Base-by-base conservation (phyloP, 192 early-diverging fungal species). In the Lunasporangiospora selenospora region DNA sequence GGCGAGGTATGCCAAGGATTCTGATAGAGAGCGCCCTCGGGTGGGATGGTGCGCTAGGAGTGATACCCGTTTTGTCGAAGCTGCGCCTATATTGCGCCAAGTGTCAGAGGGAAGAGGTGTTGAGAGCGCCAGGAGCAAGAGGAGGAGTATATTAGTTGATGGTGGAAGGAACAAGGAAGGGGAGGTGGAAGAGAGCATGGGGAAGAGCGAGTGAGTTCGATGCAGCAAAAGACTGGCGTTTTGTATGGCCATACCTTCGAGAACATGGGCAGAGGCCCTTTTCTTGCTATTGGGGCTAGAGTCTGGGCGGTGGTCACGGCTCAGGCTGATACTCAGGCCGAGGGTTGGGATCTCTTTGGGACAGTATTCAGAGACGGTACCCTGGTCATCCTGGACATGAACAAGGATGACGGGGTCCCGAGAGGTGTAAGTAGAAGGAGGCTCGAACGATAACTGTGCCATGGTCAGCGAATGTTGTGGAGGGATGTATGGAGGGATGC, bases 211-310 rank as follows among this genome's bases (percentile, higher is more conserved):
- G 27, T 4, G 13, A n/a, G n/a, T n/a, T n/a, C n/a, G n/a, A n/a
- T n/a, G n/a, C n/a, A n/a, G n/a, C n/a, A n/a, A n/a, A n/a, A n/a
- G n/a, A n/a, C n/a, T n/a, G n/a, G n/a, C n/a, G n/a, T n/a, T n/a
- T n/a, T n/a, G n/a, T n/a, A n/a, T n/a, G n/a, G n/a, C n/a, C 26
- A 16, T 65, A 66, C 64, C 64, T 66, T 66, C 64, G 2, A 36
- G 36, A 21, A 49, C 33, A 39, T 66, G 64, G 31, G 58, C 34
- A 10, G 64, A 49, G 29, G 64, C 46, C 19, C 54, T 19, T 19
- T 66, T 65, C 16, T 33, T 54, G 45, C 37, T n/a, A 44, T 42
- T 19, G 18, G 18, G 19, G 55, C 26, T 10, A 6, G 47, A 16
- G 31, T 27, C 27, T 21, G 27, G 18, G 26, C 4, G 11, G 9